These are phyloP conservation scores for Porpolomopsis calyptriformis DNA, from an alignment of 768 basidiomycete genomes.

Conservation along the genomic window DNA sequence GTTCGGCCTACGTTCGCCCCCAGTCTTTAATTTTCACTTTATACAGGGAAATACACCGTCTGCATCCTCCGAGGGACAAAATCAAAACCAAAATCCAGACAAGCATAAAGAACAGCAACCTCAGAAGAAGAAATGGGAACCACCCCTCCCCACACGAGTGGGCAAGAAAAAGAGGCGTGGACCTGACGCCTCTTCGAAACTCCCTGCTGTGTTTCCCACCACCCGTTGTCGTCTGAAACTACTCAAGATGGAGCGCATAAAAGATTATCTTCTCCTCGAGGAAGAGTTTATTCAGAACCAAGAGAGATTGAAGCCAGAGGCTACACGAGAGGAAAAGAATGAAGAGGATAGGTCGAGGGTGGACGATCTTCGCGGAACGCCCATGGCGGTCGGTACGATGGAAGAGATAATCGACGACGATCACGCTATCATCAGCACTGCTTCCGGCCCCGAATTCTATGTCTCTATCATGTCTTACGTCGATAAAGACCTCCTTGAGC, in stretches of 20 bases:
- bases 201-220: constrained; percentile 87
- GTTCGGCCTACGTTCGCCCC: neutral
- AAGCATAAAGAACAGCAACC: constrained; percentile 42
- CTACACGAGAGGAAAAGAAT: constrained; percentile 86
- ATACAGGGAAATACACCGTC: constrained; percentile 68
- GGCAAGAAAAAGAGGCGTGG: constrained; percentile 96
- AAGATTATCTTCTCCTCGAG: constrained; percentile 93
- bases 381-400: constrained; percentile 96
- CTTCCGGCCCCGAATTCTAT: constrained; percentile 92
- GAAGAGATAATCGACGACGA: constrained; percentile 98
- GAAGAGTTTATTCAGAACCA: constrained; percentile 92
- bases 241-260: constrained; percentile 95
- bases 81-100: constrained; percentile 20
- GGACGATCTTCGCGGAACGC: constrained; percentile 88
- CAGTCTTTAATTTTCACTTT: neutral
- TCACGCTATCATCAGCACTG: constrained; percentile 96
- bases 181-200: constrained; percentile 82
- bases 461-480: constrained; percentile 97
- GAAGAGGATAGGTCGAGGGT: constrained; percentile 91
- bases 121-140: constrained; percentile 95
- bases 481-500: constrained; percentile 95
- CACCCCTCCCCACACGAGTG: constrained; percentile 90
- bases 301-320: constrained; percentile 80
- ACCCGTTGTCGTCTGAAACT: constrained; percentile 92
- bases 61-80: constrained; percentile 31